Conservation (phyloP, 1,284 basidiomycete genomes). For the Fomes fomentarius region DNA sequence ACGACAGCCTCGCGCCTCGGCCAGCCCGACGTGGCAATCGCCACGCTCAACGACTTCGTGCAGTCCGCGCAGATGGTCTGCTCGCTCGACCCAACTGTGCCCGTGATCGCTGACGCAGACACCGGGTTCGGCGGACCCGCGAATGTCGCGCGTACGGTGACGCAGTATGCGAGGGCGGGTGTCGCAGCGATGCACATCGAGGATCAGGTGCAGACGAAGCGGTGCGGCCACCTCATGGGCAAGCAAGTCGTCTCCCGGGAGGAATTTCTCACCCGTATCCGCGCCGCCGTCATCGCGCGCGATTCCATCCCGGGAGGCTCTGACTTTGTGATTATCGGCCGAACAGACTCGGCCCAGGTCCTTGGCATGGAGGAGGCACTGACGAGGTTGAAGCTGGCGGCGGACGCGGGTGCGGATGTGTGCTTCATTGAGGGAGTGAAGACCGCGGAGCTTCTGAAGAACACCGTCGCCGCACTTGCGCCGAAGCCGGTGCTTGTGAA, state of each 20-base stretch:
- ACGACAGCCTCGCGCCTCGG: conserved; percentile 80
- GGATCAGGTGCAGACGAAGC: conserved; percentile 84
- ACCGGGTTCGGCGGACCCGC: conserved; percentile 82
- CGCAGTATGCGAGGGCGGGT: conserved; percentile 70
- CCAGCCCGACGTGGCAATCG: conserved; percentile 79
- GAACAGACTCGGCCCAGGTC: conserved; percentile 82
- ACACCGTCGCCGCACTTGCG: conserved; percentile 65
- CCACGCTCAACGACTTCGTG: conserved; percentile 80
- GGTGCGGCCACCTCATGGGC: conserved; percentile 81
- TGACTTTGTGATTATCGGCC: conserved; percentile 81
- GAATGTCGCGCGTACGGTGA: conserved; percentile 78
- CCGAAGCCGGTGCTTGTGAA: conserved; percentile 79
- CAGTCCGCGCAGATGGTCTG: conserved; percentile 69
- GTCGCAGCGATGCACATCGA: conserved; percentile 82
- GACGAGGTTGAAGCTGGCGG: conserved; percentile 68
- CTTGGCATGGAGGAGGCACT: conserved; percentile 83
- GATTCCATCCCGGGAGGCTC: conserved; percentile 72
- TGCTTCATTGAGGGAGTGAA: conserved; percentile 86
- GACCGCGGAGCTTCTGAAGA: conserved; percentile 65
- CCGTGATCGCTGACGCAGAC: conserved; percentile 83
- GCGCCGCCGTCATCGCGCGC: conserved; percentile 75
- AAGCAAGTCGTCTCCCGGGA: conserved; percentile 81
- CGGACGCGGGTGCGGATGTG: conserved; percentile 79
- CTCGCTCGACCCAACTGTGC: conserved; percentile 60
- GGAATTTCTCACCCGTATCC: conserved; percentile 76